Conservation (phyloP, 371 early-diverging fungal species). For the Mortierella sp. region DNA sequence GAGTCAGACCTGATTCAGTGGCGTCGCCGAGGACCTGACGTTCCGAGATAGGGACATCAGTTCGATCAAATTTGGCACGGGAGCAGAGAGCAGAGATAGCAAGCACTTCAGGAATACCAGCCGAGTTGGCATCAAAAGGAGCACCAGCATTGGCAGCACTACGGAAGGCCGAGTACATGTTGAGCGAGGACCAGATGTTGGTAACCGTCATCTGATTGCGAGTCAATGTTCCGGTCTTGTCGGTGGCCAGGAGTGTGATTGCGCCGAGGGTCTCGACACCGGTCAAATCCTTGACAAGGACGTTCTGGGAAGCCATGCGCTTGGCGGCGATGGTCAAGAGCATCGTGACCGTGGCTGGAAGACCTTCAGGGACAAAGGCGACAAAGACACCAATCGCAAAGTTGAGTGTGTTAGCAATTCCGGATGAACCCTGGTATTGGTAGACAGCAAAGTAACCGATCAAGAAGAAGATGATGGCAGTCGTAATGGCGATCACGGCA, state of each 20-base stretch:
- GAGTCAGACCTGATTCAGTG: slow-evolving; percentile 90
- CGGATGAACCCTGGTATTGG: slow-evolving; percentile 57
- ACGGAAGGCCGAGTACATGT: slow-evolving; percentile 72
- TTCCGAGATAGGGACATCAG: slow-evolving; percentile 82
- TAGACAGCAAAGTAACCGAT: slow-evolving; percentile 64
- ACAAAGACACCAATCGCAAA: slow-evolving; percentile 93
- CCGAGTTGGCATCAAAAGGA: slow-evolving; percentile 54
- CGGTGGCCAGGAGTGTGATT: slow-evolving; percentile 93
- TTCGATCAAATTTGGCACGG: slow-evolving; percentile 87
- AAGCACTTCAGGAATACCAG: slow-evolving; percentile 78
- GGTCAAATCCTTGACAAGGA: slow-evolving; percentile 93
- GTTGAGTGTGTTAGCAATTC: slow-evolving; percentile 76
- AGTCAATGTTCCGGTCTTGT: slow-evolving; percentile 96
- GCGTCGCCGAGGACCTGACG: slow-evolving; percentile 89
- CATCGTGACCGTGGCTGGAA: slow-evolving; percentile 91
- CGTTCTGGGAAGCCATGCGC: slow-evolving; percentile 89
- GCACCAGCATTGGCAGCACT: slow-evolving; percentile 53
- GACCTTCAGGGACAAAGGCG: slow-evolving; percentile 91
- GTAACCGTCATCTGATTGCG: slow-evolving; percentile 96
- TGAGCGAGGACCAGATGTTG: slow-evolving; percentile 83
- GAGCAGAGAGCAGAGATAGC: slow-evolving; percentile 81
- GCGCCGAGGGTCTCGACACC: slow-evolving; percentile 97
- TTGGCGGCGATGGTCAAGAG: slow-evolving; percentile 94
- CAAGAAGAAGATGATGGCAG: slow-evolving; percentile 87
- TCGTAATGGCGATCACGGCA: slow-evolving; percentile 78